These are phyloP conservation scores for Tolypocladium ovalisporum DNA, from an alignment of 2,329 filamentous ascomycete species.

Conservation along the genomic window DNA sequence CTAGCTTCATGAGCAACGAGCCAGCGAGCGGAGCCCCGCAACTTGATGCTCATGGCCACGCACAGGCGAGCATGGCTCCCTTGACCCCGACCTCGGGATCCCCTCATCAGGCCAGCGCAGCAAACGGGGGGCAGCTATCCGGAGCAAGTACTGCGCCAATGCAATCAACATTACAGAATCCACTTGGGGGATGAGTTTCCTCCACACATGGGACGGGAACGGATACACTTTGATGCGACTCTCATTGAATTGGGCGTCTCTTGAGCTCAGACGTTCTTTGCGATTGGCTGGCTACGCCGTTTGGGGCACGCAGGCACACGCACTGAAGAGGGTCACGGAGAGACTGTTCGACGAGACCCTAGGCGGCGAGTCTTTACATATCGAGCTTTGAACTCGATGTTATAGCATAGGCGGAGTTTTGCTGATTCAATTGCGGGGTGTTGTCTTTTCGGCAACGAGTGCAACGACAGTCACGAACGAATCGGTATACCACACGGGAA, in stretches of 20 bases:
- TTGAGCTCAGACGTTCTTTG: not conserved
- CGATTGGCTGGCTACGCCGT: not conserved
- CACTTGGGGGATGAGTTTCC: not conserved
- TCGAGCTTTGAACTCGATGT: not conserved
- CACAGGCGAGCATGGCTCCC: conserved; percentile 19
- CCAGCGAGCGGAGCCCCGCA: conserved; percentile 9
- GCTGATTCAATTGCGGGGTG: not conserved
- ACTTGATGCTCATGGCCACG: conserved; percentile 9
- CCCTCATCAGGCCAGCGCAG: conserved; percentile 10
- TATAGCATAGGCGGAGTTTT: conserved; percentile 4
- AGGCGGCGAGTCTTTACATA: not conserved
- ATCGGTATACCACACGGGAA: conserved; percentile 5
- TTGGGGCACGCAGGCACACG: not conserved
- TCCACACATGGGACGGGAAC: not conserved
- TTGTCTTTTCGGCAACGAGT: not conserved
- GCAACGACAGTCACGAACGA: not conserved
- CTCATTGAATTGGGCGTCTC: not conserved
- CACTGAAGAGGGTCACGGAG: not conserved
- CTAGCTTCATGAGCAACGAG: conserved; percentile 18
- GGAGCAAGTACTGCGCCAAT: conserved; percentile 27
- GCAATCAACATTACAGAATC: conserved; percentile 13
- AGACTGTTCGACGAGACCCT: not conserved
- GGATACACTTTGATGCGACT: not conserved
- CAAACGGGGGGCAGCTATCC: conserved; percentile 12
- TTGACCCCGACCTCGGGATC: conserved; percentile 10